Conservation (phyloP, 495 filamentous ascomycete genomes). For the Penicillium soppii region DNA sequence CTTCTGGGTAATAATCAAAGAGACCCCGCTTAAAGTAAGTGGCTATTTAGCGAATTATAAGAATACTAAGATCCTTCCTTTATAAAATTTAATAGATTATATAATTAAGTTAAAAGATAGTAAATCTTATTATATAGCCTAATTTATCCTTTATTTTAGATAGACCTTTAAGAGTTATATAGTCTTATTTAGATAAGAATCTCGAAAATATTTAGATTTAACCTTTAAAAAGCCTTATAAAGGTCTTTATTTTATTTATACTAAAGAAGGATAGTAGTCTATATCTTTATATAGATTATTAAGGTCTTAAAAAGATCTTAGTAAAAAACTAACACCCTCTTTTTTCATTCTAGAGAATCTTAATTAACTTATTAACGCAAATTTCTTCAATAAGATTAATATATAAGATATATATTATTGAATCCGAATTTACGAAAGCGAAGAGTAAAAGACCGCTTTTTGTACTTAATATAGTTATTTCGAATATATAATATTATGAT, state of each 20-base stretch:
- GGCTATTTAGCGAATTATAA: too few relatives aligned
- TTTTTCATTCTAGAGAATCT: neutral
- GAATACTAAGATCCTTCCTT: too few relatives aligned
- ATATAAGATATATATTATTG: neutral
- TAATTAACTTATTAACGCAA: neutral
- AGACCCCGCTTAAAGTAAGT: too few relatives aligned
- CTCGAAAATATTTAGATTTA: too few relatives aligned
- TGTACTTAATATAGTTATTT: neutral
- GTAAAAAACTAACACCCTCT: neutral
- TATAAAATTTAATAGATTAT: too few relatives aligned
- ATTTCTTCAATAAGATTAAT: neutral
- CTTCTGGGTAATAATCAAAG: too few relatives aligned
- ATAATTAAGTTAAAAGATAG: too few relatives aligned
- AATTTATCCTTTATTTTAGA: too few relatives aligned
- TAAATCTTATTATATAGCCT: too few relatives aligned
- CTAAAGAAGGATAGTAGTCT: neutral
- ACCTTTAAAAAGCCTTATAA: neutral
- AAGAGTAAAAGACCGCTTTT: neutral
- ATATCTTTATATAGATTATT: neutral
- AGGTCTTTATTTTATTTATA: neutral
- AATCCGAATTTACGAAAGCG: neutral
- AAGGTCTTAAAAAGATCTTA: neutral
- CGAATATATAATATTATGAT: neutral
- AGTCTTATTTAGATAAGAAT: too few relatives aligned
- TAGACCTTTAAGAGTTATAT: too few relatives aligned